These are phyloP conservation scores for Phytophthora pluvialis DNA, from an alignment of 352 stramenopile species.

Conservation along the genomic window DNA sequence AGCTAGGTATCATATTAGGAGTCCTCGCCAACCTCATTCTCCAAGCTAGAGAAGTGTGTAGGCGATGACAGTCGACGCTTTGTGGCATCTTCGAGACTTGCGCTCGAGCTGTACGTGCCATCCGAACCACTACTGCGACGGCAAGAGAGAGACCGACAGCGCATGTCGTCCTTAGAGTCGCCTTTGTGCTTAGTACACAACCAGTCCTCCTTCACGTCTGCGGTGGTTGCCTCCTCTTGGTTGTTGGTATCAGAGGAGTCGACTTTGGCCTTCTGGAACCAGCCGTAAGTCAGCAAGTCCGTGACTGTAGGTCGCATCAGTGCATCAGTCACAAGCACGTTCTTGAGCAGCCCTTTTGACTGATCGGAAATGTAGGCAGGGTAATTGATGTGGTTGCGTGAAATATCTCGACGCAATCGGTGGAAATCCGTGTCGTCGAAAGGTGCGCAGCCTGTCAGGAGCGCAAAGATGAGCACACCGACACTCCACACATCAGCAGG, in stretches of 20 bases:
- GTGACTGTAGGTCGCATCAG: slow-evolving; percentile 60
- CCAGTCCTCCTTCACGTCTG: slow-evolving; percentile 23
- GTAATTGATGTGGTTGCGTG: slow-evolving; percentile 73
- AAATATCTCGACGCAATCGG: slow-evolving; percentile 66
- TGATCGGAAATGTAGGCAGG: slow-evolving; percentile 65
- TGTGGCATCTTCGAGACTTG: slow-evolving; percentile 60
- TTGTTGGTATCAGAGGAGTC: slow-evolving; percentile 17
- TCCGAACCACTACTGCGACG: slow-evolving; percentile 49
- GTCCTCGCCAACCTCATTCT: slow-evolving; percentile 13
- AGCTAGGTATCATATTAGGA: neutral
- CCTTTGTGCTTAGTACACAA: slow-evolving; percentile 24
- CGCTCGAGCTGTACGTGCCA: slow-evolving; percentile 62
- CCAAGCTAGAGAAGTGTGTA: slow-evolving; percentile 26
- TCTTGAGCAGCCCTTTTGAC: slow-evolving; percentile 70
- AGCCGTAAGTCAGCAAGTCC: slow-evolving; percentile 69
- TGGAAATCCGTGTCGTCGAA: slow-evolving; percentile 84
- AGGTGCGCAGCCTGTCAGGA: slow-evolving; percentile 82
- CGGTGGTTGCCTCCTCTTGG: slow-evolving; percentile 14
- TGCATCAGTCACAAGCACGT: slow-evolving; percentile 68
- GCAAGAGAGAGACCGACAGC: slow-evolving; percentile 54
- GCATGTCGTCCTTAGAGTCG: slow-evolving; percentile 22
- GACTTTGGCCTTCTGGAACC: slow-evolving; percentile 43
- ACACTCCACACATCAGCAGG: slow-evolving; percentile 84
- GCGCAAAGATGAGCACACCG: slow-evolving; percentile 80
- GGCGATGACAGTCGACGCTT: slow-evolving; percentile 29